Conservation (phyloP, 116 monocot genomes). For the Dioscorea cayenensis region DNA sequence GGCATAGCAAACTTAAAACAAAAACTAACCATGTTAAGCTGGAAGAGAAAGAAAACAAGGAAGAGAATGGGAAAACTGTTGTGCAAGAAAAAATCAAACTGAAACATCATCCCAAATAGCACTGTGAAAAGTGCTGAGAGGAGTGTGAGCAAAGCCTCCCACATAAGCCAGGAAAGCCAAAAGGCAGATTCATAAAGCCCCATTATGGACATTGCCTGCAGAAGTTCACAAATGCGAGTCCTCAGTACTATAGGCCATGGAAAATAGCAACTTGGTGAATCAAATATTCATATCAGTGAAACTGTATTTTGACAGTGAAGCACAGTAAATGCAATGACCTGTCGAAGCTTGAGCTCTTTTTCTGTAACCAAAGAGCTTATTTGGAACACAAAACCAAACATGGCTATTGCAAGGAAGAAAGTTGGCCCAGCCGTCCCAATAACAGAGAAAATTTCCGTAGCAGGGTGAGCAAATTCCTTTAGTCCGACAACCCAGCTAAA, state of each 20-base stretch:
- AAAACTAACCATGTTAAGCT: conserved; percentile 77
- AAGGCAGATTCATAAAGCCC: conserved; percentile 92
- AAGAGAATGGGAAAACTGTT: conserved; percentile 77
- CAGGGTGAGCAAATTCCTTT: conserved; percentile 95
- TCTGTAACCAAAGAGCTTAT: conserved; percentile 81
- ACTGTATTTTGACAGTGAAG: neutral
- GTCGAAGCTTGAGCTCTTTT: conserved; percentile 95
- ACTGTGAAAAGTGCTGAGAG: conserved; percentile 62
- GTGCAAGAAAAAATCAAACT: conserved; percentile 83
- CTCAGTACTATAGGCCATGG: neutral
- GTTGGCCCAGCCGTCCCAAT: conserved; percentile 71
- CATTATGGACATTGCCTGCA: conserved; percentile 95
- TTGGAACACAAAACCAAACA: conserved; percentile 98
- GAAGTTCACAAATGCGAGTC: neutral
- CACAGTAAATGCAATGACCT: conserved; percentile 28
- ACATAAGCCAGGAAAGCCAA: conserved; percentile 94
- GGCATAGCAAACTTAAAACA: neutral
- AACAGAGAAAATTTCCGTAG: conserved; percentile 69
- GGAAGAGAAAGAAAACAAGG: conserved; percentile 84
- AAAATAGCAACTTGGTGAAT: neutral
- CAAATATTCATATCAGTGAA: neutral
- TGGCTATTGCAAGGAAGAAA: conserved; percentile 91
- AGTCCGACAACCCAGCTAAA: conserved; percentile 81
- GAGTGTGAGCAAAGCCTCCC: conserved; percentile 73
- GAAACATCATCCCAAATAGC: conserved; percentile 93